Evolutionary conservation across 139 green algal species (phyloP).

Genomic region (Tetradesmus lagerheimii): DNA sequence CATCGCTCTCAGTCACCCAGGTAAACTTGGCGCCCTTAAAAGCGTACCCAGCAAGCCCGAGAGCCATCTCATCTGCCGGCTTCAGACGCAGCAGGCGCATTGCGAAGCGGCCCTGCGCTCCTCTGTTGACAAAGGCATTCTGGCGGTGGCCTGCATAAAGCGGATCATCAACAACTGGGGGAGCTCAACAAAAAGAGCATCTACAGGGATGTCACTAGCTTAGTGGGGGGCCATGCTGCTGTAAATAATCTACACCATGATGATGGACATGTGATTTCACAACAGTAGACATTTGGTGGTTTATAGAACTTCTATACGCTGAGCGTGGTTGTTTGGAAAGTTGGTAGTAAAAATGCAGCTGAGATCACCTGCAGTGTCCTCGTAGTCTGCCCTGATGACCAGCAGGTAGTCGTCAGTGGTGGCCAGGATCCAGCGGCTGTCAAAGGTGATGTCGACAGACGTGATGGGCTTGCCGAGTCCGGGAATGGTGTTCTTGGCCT

Average conservation of each 20-base stretch:
- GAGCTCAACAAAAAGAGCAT: too few species aligned
- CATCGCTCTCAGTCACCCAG: slow-evolving; percentile 79
- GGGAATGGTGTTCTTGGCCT: slow-evolving; percentile 71
- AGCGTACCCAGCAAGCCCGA: background rate
- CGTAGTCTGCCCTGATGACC: slow-evolving; percentile 90
- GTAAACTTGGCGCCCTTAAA: slow-evolving; percentile 63
- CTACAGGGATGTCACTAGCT: too few species aligned
- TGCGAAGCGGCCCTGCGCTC: background rate
- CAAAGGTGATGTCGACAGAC: slow-evolving; percentile 90
- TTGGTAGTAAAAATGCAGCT: too few species aligned
- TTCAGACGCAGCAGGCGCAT: slow-evolving; percentile 88
- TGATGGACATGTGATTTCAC: too few species aligned
- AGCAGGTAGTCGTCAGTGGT: slow-evolving; percentile 95
- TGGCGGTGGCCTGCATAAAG: background rate
- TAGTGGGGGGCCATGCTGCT: too few species aligned
- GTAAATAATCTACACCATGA: too few species aligned
- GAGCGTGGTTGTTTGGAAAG: too few species aligned
- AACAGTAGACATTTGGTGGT: too few species aligned
- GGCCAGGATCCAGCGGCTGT: slow-evolving; percentile 89
- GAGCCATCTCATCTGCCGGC: slow-evolving; percentile 70
- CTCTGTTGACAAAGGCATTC: background rate
- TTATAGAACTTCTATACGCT: too few species aligned
- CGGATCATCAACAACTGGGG: too few species aligned
- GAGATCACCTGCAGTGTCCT: slow-evolving; percentile 50
- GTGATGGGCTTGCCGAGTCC: slow-evolving; percentile 92